Conservation (phyloP, 2,329 filamentous ascomycete genomes). For the Amylocarpus encephaloides region DNA sequence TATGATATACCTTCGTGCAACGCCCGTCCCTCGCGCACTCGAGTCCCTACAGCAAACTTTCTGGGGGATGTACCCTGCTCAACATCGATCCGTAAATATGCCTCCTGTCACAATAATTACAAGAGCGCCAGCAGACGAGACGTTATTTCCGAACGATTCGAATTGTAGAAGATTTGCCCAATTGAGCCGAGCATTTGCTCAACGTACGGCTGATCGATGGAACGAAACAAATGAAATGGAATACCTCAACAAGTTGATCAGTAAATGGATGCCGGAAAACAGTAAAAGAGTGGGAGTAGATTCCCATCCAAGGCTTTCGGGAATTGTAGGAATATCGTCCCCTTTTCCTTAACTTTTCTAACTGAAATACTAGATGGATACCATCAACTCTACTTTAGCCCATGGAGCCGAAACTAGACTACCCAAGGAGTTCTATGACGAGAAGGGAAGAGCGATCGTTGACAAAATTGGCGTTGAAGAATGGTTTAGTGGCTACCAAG, state of each 20-base stretch:
- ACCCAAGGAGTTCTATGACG: conserved; percentile 82
- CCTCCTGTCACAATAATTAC: conserved; percentile 59
- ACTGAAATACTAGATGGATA: conserved; percentile 59
- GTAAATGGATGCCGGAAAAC: conserved; percentile 77
- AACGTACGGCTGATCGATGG: conserved; percentile 66
- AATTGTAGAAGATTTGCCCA: conserved; percentile 68
- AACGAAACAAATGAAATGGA: conserved; percentile 74
- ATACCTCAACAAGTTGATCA: conserved; percentile 70
- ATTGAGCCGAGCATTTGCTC: conserved; percentile 63
- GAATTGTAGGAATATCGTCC: conserved; percentile 43
- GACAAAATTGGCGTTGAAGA: conserved; percentile 76
- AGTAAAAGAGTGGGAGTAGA: conserved; percentile 71
- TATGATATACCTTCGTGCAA: conserved; percentile 66
- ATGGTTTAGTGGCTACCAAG: conserved; percentile 84
- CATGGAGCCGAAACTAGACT: conserved; percentile 75
- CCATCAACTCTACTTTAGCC: conserved; percentile 79
- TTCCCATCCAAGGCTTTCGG: conserved; percentile 73
- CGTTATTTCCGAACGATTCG: conserved; percentile 70
- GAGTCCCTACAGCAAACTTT: conserved; percentile 74
- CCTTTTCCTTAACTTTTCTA: too few relatives aligned
- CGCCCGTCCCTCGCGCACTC: conserved; percentile 67
- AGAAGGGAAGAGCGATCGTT: conserved; percentile 61
- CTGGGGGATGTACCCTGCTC: conserved; percentile 64
- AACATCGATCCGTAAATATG: conserved; percentile 44
- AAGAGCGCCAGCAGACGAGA: conserved; percentile 63